phyloP scores from a whole-genome alignment of 257 asterid genomes.

The Echium plantagineum region DNA sequence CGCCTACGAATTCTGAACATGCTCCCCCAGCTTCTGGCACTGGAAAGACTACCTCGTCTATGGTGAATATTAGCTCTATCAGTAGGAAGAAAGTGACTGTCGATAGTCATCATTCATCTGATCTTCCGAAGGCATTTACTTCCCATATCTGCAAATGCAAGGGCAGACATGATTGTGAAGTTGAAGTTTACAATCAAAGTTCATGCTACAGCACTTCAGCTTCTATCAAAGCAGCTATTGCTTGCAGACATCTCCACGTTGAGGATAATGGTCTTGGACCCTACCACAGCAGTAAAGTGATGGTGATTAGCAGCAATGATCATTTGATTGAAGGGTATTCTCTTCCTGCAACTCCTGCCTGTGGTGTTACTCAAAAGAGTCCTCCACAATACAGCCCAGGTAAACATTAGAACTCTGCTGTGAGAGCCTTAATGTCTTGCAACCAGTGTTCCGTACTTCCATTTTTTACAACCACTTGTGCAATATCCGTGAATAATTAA shows the following conservation, averaged over 20 bases:
- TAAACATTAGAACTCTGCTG: slow-evolving; percentile 5
- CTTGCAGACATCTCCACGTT: slow-evolving; percentile 4
- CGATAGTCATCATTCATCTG: slow-evolving; percentile 1
- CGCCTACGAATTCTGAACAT: slow-evolving; percentile 15
- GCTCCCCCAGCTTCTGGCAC: background rate
- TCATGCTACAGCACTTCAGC: slow-evolving; percentile 6
- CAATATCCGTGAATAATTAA: no score
- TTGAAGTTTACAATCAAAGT: slow-evolving; percentile 1
- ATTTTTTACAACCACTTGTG: no score
- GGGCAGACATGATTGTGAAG: slow-evolving; percentile 9
- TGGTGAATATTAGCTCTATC: slow-evolving; percentile 7
- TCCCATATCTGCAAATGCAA: slow-evolving; percentile 9
- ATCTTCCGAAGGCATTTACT: background rate
- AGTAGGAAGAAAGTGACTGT: background rate
- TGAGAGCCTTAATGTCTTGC: no score
- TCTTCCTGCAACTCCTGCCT: slow-evolving; percentile 11
- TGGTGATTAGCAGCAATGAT: slow-evolving; percentile 11
- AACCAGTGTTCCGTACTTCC: no score
- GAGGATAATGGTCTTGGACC: slow-evolving; percentile 10
- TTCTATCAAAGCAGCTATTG: slow-evolving; percentile 6
- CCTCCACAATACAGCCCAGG: slow-evolving; percentile 32
- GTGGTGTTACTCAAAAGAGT: slow-evolving; percentile 37
- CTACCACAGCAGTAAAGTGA: slow-evolving; percentile 2
- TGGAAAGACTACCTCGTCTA: slow-evolving; percentile 12
- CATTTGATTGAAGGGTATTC: slow-evolving; percentile 7